These are phyloP conservation scores for Moesziomyces antarcticus DNA, from an alignment of 1,284 basidiomycete species.

Conservation along the genomic window DNA sequence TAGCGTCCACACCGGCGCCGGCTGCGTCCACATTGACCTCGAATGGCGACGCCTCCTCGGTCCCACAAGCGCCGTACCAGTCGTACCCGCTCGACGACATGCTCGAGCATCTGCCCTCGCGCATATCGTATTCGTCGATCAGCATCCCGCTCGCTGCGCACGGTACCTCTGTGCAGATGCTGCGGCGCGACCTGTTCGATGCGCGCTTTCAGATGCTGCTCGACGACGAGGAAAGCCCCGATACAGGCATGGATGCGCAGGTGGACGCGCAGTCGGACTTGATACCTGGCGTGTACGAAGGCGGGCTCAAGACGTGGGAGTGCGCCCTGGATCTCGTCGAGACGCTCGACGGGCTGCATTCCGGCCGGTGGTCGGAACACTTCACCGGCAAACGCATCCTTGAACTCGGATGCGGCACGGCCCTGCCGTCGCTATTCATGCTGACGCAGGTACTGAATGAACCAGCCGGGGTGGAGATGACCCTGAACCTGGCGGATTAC, in stretches of 20 bases:
- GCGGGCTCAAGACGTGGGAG: conserved; percentile 98
- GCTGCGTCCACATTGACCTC: neutral
- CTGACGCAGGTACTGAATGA: conserved; percentile 74
- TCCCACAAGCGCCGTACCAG: conserved; percentile 14
- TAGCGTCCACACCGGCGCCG: conserved; percentile 7
- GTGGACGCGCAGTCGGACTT: conserved; percentile 78
- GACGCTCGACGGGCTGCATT: conserved; percentile 39
- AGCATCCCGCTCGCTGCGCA: conserved; percentile 16
- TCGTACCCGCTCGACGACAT: conserved; percentile 17
- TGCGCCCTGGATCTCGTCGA: conserved; percentile 84
- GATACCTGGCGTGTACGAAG: conserved; percentile 91
- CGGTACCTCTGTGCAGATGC: conserved; percentile 69
- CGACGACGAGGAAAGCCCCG: conserved; percentile 56
- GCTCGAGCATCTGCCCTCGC: conserved; percentile 36
- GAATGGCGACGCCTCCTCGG: neutral
- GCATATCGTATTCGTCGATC: conserved; percentile 49
- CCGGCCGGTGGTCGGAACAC: conserved; percentile 2
- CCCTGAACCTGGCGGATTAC: conserved; percentile 92
- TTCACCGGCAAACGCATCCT: conserved; percentile 31
- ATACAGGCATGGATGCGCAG: conserved; percentile 12
- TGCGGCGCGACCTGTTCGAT: conserved; percentile 89
- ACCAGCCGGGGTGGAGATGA: conserved; percentile 66
- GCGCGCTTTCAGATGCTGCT: conserved; percentile 90
- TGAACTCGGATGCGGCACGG: conserved; percentile 90
- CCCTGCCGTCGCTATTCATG: conserved; percentile 81